Evolutionary conservation across 768 basidiomycete genomes (phyloP), one percentile per base, ranked within the genome.

Genomic region (Kwoniella pini): DNA sequence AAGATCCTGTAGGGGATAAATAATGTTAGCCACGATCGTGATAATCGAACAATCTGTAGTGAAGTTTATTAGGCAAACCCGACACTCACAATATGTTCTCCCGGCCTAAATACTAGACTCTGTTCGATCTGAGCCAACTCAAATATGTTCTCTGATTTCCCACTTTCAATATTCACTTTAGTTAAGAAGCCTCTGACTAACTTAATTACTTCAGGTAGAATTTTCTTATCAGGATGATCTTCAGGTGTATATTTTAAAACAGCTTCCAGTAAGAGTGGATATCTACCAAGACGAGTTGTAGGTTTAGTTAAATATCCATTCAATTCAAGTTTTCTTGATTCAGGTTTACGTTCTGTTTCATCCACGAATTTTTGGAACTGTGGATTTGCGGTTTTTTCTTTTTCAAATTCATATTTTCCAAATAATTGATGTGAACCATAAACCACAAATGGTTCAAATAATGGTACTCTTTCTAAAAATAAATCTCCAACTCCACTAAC

Each of bases 331-430:
- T 97, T 98, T 27, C 95, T 84, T 9, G 94, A 97, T 76, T 96
- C 93, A 0, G 94, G 94, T 19, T 89, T 81, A 19, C 96, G 88
- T 76, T 99, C 96, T 2, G 89, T 90, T 65, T 86, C 82, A 83
- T 98, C 96, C 28, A 98, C 96, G 77, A 98, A 99, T 61, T 86
- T 85, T 53, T 91, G 88, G 80, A 99, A 99, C 12, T 86, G 89
- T 4, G 88, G 85, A 80, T 99, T 99, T 51, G 87, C 84, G 56
- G 84, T 87, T 82, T 97, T 98, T 83, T 98, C 96, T 83, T 91
- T 95, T 82, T 99, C 96, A 77, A 99, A 98, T 80, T 97, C 94
- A 76, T 91, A 97, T 79, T 98, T 99, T 12, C 96, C 96, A 74
- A 95, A 97, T 57, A 97, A 81, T 78, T 99, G 96, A 75, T 98